Evolutionary conservation across 345 rosid species (phyloP).

Genomic region (Rubroshorea leprosula): DNA sequence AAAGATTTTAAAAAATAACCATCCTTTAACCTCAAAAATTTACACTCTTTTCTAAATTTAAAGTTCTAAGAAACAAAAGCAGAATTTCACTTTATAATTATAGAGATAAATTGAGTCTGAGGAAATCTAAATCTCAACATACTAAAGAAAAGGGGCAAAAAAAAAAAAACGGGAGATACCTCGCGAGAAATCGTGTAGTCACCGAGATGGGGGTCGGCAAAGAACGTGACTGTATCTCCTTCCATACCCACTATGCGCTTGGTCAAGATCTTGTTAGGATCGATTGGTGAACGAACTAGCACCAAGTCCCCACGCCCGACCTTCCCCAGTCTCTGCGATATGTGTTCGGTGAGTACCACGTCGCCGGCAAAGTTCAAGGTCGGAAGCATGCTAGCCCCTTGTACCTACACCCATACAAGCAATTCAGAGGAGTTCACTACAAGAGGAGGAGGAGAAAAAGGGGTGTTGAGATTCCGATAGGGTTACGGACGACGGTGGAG

Average conservation of each 20-base stretch:
- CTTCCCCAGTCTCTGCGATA: constrained; percentile 60
- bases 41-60: too few species aligned
- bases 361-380: constrained; percentile 53
- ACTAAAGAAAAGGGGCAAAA: too few species aligned
- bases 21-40: too few species aligned
- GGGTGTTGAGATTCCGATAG: background rate
- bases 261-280: constrained; percentile 51
- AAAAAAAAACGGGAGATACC: background rate
- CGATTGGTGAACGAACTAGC: constrained; percentile 58
- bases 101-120: too few species aligned
- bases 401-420: constrained; percentile 28
- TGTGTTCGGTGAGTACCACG: constrained; percentile 20
- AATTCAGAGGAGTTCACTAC: background rate
- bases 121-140: constrained; percentile 1
- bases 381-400: constrained; percentile 64
- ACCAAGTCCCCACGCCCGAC: constrained; percentile 67
- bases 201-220: constrained; percentile 31
- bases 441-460: background rate
- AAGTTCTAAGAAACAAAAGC: background rate
- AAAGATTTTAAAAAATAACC: too few species aligned
- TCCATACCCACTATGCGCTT: constrained; percentile 67
- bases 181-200: constrained; percentile 3
- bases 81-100: too few species aligned
- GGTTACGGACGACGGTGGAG: constrained; percentile 45
- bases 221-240: constrained; percentile 60